Conservation (phyloP, 1,139 yeast species). For the Yamadazyma mexicana region DNA sequence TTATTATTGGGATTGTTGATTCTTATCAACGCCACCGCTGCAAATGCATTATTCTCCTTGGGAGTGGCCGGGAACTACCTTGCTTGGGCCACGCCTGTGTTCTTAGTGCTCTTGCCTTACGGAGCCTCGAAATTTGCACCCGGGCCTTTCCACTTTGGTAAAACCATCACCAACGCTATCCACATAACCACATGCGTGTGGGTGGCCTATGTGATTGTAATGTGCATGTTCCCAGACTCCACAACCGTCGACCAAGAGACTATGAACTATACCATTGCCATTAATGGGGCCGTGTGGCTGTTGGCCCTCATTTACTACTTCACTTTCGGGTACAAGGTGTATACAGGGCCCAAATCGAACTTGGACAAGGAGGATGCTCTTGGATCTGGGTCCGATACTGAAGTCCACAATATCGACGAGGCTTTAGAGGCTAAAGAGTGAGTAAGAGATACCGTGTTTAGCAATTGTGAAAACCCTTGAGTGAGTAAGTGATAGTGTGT, state of each 20-base stretch:
- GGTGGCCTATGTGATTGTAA: slow-evolving; percentile 31
- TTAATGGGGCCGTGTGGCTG: slow-evolving; percentile 38
- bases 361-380: slow-evolving; percentile 15
- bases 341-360: slow-evolving; percentile 40
- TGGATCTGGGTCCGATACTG: slow-evolving; percentile 1
- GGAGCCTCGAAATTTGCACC: slow-evolving; percentile 52
- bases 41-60: slow-evolving; percentile 54
- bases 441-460: too few species aligned
- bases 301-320: slow-evolving; percentile 28
- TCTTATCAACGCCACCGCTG: slow-evolving; percentile 57
- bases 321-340: slow-evolving; percentile 27
- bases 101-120: slow-evolving; percentile 39
- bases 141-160: slow-evolving; percentile 65
- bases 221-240: slow-evolving; percentile 41
- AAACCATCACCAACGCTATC: slow-evolving; percentile 36
- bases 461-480: too few species aligned
- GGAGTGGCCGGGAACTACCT: slow-evolving; percentile 47
- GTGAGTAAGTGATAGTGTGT: too few species aligned
- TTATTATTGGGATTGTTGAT: slow-evolving; percentile 57
- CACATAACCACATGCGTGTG: slow-evolving; percentile 27
- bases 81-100: slow-evolving; percentile 43
- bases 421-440: background rate
- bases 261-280: slow-evolving; percentile 39
- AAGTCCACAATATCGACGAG: slow-evolving; percentile 1
- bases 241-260: slow-evolving; percentile 25